phyloP scores from a whole-genome alignment of 2,329 filamentous ascomycete species.

The Xylariales sp. region DNA sequence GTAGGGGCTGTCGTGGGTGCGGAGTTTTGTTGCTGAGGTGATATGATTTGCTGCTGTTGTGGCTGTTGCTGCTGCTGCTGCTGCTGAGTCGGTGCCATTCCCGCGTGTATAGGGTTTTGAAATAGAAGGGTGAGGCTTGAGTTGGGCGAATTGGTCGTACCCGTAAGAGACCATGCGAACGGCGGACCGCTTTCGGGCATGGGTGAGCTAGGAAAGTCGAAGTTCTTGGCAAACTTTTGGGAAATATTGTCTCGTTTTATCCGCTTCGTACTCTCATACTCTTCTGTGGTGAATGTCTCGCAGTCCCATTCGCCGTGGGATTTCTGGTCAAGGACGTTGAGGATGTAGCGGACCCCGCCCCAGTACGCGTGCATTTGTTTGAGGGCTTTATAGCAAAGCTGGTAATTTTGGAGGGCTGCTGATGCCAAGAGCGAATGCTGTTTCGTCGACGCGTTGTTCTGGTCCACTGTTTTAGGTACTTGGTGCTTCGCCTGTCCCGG shows the following conservation, averaged over 20 bases:
- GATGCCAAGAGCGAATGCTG: conserved; percentile 84
- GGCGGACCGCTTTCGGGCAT: conserved; percentile 56
- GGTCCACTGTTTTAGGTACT: conserved; percentile 38
- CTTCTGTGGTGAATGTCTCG: conserved; percentile 74
- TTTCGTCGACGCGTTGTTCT: conserved; percentile 64
- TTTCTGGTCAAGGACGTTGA: conserved; percentile 88
- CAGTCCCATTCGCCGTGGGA: conserved; percentile 87
- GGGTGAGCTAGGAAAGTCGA: conserved; percentile 60
- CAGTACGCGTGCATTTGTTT: conserved; percentile 86
- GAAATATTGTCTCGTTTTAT: conserved; percentile 58
- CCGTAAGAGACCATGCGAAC: conserved; percentile 89
- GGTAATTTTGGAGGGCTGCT: conserved; percentile 87
- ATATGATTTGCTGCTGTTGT: conserved; percentile 31
- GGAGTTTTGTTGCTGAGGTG: conserved; percentile 36
- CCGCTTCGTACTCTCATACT: conserved; percentile 77
- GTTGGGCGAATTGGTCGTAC: conserved; percentile 85
- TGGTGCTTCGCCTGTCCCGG: conserved; percentile 48
- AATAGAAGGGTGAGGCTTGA: conserved; percentile 87
- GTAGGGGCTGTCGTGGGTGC: conserved; percentile 57
- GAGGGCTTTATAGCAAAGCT: conserved; percentile 85
- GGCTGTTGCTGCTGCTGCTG: conserved; percentile 32
- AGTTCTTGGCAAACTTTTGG: conserved; percentile 57
- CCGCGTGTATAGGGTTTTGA: conserved; percentile 60
- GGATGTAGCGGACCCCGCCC: conserved; percentile 87
- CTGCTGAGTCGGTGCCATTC: conserved; percentile 37